Conservation (phyloP, 495 filamentous ascomycete genomes). For the Chlorociboria aeruginascens region DNA sequence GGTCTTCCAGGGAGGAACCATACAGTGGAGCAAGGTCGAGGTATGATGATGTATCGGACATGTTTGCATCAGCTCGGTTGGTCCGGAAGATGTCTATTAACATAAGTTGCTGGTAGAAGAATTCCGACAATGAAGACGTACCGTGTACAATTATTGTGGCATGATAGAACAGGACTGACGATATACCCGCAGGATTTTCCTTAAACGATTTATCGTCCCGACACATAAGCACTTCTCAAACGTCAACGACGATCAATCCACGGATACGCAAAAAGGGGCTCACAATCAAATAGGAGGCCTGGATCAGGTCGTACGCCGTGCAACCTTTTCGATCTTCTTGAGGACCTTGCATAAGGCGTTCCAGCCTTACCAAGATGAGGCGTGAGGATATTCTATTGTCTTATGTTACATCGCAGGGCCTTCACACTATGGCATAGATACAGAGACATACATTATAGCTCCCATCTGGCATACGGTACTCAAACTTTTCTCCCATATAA, state of each 20-base stretch:
- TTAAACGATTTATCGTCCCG: conserved; percentile 19
- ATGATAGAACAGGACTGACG: conserved; percentile 74
- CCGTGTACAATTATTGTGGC: conserved; percentile 79
- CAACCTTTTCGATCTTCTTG: conserved; percentile 46
- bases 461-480: conserved; percentile 1
- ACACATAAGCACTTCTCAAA: background rate
- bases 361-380: conserved; percentile 49
- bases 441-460: conserved; percentile 1
- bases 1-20: conserved; percentile 64
- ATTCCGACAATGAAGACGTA: too few species aligned
- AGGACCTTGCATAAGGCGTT: conserved; percentile 62
- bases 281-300: background rate
- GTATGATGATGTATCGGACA: conserved; percentile 68
- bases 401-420: too few species aligned
- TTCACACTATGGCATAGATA: background rate
- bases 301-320: conserved; percentile 24
- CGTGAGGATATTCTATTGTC: conserved; percentile 37
- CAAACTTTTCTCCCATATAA: conserved; percentile 36
- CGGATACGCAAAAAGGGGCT: too few species aligned
- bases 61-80: conserved; percentile 33
- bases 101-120: too few species aligned
- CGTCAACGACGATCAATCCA: background rate
- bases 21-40: conserved; percentile 82
- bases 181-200: conserved; percentile 41
- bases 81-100: conserved; percentile 3